phyloP scores from a whole-genome alignment of 140 eudicot species.

The Oenanthe javanica region DNA sequence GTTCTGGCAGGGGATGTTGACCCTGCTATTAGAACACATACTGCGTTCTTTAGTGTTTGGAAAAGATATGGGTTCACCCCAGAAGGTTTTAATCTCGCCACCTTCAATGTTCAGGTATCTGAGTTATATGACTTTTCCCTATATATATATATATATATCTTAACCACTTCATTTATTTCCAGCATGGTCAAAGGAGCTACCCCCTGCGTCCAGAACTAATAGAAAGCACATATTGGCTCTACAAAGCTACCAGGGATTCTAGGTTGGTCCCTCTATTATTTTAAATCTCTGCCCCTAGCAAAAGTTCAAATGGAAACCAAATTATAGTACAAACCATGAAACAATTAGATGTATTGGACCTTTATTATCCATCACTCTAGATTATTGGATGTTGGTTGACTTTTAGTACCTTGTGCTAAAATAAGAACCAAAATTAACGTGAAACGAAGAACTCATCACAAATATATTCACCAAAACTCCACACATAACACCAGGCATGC shows the following conservation, averaged over 20 bases:
- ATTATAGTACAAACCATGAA: background rate
- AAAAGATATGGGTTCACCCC: constrained; percentile 95
- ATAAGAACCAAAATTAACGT: too few relatives aligned
- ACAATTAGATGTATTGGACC: background rate
- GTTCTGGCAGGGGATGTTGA: constrained; percentile 98
- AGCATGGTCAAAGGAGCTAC: constrained; percentile 98
- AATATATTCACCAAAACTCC: too few relatives aligned
- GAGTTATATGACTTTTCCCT: background rate
- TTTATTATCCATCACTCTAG: background rate
- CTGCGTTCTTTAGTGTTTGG: constrained; percentile 97
- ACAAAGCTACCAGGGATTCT: constrained; percentile 94
- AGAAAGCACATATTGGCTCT: constrained; percentile 98
- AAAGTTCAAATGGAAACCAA: background rate
- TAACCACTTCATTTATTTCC: constrained; percentile 16
- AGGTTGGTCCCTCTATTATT: constrained; percentile 41
- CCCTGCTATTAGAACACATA: constrained; percentile 91
- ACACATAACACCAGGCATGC: too few relatives aligned
- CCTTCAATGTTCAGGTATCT: constrained; percentile 82
- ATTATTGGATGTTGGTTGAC: background rate
- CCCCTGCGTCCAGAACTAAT: constrained; percentile 92
- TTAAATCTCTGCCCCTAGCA: background rate
- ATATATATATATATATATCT: background rate
- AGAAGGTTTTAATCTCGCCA: constrained; percentile 97
- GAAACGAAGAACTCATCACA: too few relatives aligned
- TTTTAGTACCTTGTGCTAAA: too few relatives aligned